Percentiles rank a stretch among this genome's conserved stretches.
These are phyloP conservation scores for Pugionium cornutum DNA, from an alignment of 345 rosid genomes.

Conservation along the genomic window DNA sequence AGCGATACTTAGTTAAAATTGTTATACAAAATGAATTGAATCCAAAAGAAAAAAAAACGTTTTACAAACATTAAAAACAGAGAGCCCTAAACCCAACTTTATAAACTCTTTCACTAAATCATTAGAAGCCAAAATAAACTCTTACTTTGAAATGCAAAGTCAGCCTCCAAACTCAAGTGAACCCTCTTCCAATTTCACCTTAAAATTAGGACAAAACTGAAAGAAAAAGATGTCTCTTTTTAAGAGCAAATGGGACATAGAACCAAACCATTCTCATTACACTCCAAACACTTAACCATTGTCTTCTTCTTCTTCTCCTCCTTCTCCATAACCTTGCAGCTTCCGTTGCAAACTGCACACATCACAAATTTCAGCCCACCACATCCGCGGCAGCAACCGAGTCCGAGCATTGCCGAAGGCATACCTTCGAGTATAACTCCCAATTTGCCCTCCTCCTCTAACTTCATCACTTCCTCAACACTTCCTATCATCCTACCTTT, in stretches of 20 bases:
- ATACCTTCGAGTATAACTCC: slow-evolving; percentile 60
- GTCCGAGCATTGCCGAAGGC: slow-evolving; percentile 39
- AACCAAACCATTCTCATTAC: slow-evolving; percentile 95
- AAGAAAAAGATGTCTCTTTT: slow-evolving; percentile 1
- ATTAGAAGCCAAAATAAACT: no score
- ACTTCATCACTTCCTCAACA: slow-evolving; percentile 64
- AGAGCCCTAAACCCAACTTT: slow-evolving; percentile 5
- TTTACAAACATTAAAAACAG: slow-evolving; percentile 23
- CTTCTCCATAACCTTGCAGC: slow-evolving; percentile 70
- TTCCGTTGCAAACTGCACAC: slow-evolving; percentile 82
- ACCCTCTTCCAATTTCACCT: no score
- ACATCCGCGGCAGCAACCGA: slow-evolving; percentile 68
- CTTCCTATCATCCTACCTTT: slow-evolving; percentile 88
- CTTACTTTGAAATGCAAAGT: no score
- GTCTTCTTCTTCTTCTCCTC: slow-evolving; percentile 38
- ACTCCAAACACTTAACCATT: slow-evolving; percentile 68
- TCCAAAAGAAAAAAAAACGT: neutral
- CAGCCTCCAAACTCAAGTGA: no score
- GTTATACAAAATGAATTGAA: slow-evolving; percentile 24
- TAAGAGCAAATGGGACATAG: slow-evolving; percentile 75
- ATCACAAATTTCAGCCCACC: slow-evolving; percentile 81
- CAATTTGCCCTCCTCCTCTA: slow-evolving; percentile 87
- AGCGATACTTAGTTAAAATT: neutral
- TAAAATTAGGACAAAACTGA: no score
- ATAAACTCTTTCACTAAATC: slow-evolving; percentile 19